These are phyloP conservation scores for Gentiana macrophylla DNA, from an alignment of 257 asterid genomes.

Conservation along the genomic window DNA sequence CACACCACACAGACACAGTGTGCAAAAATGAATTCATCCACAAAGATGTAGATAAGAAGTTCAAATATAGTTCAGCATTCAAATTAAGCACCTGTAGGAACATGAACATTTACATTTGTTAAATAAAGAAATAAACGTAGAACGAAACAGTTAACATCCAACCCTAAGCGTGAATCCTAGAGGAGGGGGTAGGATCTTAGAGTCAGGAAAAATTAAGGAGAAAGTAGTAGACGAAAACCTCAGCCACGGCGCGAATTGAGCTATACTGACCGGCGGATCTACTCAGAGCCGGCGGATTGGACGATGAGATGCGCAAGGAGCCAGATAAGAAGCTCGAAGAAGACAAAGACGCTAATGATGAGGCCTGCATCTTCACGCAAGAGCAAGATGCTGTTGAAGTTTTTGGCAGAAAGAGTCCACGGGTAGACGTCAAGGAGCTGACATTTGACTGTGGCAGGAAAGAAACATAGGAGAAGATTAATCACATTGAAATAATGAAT, in stretches of 20 bases:
- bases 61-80: neutral
- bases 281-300: constrained; percentile 11
- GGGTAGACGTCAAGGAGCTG: constrained; percentile 45
- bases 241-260: constrained; percentile 54
- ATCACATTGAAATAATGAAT: neutral
- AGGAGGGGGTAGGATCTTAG: neutral
- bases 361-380: constrained; percentile 19
- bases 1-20: too few relatives aligned
- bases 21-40: too few relatives aligned
- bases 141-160: neutral
- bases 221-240: constrained; percentile 25
- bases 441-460: constrained; percentile 41
- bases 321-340: constrained; percentile 43
- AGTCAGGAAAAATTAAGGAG: neutral
- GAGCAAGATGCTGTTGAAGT: constrained; percentile 18
- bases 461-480: neutral
- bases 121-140: neutral
- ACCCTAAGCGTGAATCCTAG: neutral
- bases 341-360: constrained; percentile 25
- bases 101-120: too few relatives aligned
- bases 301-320: constrained; percentile 28
- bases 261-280: constrained; percentile 15
- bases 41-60: too few relatives aligned
- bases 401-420: constrained; percentile 17
- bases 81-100: neutral